Evolutionary conservation across 331 rosid genomes (phyloP), one percentile per base, ranked within the genome.

Genomic region (Phaseolus coccineus): DNA sequence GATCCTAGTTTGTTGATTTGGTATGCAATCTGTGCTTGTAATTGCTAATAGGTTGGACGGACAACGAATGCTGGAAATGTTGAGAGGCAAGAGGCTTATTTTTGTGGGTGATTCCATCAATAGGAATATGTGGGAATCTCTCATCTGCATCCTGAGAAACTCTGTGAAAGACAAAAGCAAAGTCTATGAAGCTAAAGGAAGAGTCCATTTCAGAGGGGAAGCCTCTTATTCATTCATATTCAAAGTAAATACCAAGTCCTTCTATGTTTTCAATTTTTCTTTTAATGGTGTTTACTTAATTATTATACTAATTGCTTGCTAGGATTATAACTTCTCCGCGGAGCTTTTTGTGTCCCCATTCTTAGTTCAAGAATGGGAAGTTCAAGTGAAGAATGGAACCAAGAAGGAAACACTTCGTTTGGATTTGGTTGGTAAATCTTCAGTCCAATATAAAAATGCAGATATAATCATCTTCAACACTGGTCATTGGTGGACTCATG

Each of bases 401-500:
- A 90, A 82, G 87, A 92, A 90, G 85, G 91, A 94, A 89, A 92
- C 97, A 4, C 92, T 94, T 56, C 98, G 97, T 52, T 96, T 94
- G 0, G 98, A 94, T 86, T 83, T 92, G 48, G 92, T 94, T 15
- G 97, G 97, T 69, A 86, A 73, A 74, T 86, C 98, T 27, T 84
- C 97, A 0, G 62, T 81, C 79, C 90, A 87, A 37, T 95, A 91
- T 44, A 91, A 91, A 86, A 79, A 80, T 64, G 98, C 97, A 1
- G 97, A 94, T 86, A 69, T 94, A 16, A 85, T 95, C 48, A 71
- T 95, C 84, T 95, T 95, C 84, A 95, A 95, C 89, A 95, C 98
- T 14, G 97, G 97, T 14, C 98, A 94, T 76, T 94, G 97, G 98
- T 94, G 98, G 98, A 94, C 97, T 69, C 98, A 94, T 80, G 97